Evolutionary conservation across 225 moss, liverwort and hornwort genomes (phyloP), one percentile per base, ranked within the genome.

Genomic region (Marchantia paleacea): DNA sequence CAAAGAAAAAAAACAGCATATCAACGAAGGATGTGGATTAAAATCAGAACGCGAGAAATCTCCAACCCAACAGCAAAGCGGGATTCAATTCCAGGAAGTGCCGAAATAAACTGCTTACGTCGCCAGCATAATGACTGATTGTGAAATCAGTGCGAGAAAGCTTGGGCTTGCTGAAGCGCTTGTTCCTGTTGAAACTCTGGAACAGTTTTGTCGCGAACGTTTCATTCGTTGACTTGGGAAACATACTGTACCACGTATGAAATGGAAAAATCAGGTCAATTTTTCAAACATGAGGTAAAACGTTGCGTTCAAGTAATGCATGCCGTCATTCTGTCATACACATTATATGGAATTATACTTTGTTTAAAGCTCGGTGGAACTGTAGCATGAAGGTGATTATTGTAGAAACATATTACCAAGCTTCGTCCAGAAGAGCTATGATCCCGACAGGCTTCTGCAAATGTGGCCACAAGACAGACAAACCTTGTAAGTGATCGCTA

Each of bases 161-260:
- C 89, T 97, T 97, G 54, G 97, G 97, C 85, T 95, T 97, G 85
- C 90, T 92, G 69, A 97, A 90, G n/a, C 97, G 93, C 86, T 91
- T 95, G 81, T 97, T 91, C 72, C 84, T 92, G 80, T 87, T 93
- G 87, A 93, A 95, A 83, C 89, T 95, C 85, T 97, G 97, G 81
- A 93, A 97, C 63, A 97, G 83, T 85, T 95, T 97, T 0, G 92
- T 93, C 25, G 95, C 89, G 85, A 97, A 97, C 7, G 97, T 95
- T 83, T 95, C 97, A 83, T 97, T 90, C 30, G 97, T 97, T 48
- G 97, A 89, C 83, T 97, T 97, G 0, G 97, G 97, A 81, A 97
- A 97, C 97, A 97, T 89, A 84, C 97, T 97, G 97, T 86, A 85
- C 29, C 63, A 53, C 24, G 72, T 22, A 24, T 30, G 74, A 39